phyloP scores from a whole-genome alignment of 176 grass and related monocot genomes.

The Typha latifolia region DNA sequence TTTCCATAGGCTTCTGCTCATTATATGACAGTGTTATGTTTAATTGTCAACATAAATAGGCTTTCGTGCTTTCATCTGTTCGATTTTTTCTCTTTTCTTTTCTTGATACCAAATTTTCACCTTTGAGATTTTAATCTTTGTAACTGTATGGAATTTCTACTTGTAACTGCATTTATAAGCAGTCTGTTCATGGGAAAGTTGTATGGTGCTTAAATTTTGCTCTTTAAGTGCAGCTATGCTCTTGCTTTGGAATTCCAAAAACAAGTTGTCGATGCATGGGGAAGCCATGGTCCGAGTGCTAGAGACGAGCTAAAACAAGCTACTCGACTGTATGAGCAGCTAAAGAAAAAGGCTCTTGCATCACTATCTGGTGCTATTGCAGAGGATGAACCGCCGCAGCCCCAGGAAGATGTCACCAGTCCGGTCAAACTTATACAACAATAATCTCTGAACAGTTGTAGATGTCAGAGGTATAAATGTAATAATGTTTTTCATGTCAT shows the following conservation, averaged over 20 bases:
- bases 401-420: slow-evolving; percentile 23
- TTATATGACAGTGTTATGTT: too few relatives aligned
- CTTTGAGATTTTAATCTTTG: too few relatives aligned
- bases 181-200: neutral
- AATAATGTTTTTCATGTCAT: neutral
- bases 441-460: neutral
- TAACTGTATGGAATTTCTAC: too few relatives aligned
- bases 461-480: neutral
- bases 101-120: too few relatives aligned
- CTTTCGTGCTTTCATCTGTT: too few relatives aligned
- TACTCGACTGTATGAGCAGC: slow-evolving; percentile 47
- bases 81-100: too few relatives aligned
- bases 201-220: neutral
- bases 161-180: neutral
- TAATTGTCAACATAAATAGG: too few relatives aligned
- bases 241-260: slow-evolving; percentile 79
- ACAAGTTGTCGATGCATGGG: slow-evolving; percentile 64
- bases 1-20: too few relatives aligned
- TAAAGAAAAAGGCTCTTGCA: slow-evolving; percentile 44
- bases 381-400: slow-evolving; percentile 13
- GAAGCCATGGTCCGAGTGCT: slow-evolving; percentile 53
- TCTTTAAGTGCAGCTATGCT: slow-evolving; percentile 45
- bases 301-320: slow-evolving; percentile 70
- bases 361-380: slow-evolving; percentile 27
- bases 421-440: slow-evolving; percentile 23